These are phyloP conservation scores for Zoysia matrella DNA, from an alignment of 202 grass and related monocot genomes.

Conservation along the genomic window DNA sequence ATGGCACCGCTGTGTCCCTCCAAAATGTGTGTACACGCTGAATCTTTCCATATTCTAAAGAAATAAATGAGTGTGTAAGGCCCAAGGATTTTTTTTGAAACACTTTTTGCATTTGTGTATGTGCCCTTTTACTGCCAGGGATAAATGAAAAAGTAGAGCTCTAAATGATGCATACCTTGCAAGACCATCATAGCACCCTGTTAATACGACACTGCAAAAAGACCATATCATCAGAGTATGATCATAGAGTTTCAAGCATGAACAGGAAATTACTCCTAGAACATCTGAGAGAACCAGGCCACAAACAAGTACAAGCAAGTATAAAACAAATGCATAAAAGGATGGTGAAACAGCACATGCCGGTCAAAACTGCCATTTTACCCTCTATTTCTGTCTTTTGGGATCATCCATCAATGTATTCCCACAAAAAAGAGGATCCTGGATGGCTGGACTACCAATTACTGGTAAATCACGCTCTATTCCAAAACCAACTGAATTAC, in stretches of 20 bases:
- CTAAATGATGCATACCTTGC: constrained; percentile 61
- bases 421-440: too few relatives aligned
- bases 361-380: too few relatives aligned
- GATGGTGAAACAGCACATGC: not conserved
- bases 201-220: constrained; percentile 83
- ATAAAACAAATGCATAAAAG: not conserved
- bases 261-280: not conserved
- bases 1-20: constrained; percentile 74
- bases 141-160: not conserved
- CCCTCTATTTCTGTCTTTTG: too few relatives aligned
- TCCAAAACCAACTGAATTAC: not conserved
- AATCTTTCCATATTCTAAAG: constrained; percentile 83
- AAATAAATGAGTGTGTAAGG: constrained; percentile 37
- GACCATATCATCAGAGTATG: not conserved
- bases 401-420: too few relatives aligned
- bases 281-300: not conserved
- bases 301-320: not conserved
- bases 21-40: constrained; percentile 74
- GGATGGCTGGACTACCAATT: too few relatives aligned
- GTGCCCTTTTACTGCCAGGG: not conserved
- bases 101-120: not conserved
- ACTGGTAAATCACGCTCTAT: not conserved
- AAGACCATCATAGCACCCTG: constrained; percentile 86
- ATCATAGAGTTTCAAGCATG: too few relatives aligned
- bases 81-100: not conserved